Evolutionary conservation across 2,329 filamentous ascomycete genomes (phyloP).

Genomic region (Ascocoryne sarcoides): DNA sequence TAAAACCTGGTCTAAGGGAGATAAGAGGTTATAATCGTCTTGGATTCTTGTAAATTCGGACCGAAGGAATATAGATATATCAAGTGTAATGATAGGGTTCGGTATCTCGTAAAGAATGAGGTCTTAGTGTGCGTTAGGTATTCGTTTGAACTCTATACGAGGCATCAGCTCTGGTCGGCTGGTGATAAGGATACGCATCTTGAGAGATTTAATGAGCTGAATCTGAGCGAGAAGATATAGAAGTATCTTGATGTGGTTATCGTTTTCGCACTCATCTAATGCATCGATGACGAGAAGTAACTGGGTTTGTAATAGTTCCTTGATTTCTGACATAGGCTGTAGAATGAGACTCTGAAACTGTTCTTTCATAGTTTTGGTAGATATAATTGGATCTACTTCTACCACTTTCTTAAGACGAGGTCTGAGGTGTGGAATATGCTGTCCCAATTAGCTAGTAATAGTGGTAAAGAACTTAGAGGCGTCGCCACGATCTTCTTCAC

Average conservation of each 20-base stretch:
- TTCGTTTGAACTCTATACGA: conserved; percentile 7
- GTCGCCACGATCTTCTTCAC: background rate
- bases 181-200: conserved; percentile 22
- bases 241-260: conserved; percentile 18
- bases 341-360: conserved; percentile 1
- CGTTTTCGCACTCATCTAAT: conserved; percentile 25
- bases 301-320: background rate
- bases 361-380: background rate
- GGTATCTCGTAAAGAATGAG: conserved; percentile 8
- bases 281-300: conserved; percentile 24
- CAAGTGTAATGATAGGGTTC: conserved; percentile 3
- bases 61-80: conserved; percentile 12
- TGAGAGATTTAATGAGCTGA: conserved; percentile 7
- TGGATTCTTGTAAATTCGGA: conserved; percentile 5
- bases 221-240: conserved; percentile 17
- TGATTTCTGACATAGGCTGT: background rate
- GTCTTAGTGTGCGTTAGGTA: conserved; percentile 3
- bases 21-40: conserved; percentile 4
- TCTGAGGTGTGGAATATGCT: background rate
- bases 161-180: conserved; percentile 23
- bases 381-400: background rate
- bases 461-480: background rate
- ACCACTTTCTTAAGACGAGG: background rate
- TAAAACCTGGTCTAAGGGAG: background rate
- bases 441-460: background rate